Percentiles rank a stretch among this genome's conserved stretches.
Evolutionary conservation across 2,329 filamentous ascomycete species (phyloP).

Genomic region (Hypomyces perniciosus): DNA sequence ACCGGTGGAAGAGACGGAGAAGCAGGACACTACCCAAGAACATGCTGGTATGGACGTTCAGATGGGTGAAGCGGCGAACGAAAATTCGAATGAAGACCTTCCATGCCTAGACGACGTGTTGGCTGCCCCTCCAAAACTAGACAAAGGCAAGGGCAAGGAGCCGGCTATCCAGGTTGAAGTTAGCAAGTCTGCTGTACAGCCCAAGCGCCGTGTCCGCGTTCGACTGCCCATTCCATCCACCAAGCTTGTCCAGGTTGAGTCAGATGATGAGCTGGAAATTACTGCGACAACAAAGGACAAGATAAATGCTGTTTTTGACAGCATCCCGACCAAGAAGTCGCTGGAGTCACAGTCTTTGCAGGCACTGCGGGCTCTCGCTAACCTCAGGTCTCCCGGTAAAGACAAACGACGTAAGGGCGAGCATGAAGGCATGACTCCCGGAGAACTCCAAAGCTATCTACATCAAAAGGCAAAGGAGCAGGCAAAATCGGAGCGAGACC

Average conservation of each 20-base stretch:
- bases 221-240: conserved; percentile 37
- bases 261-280: conserved; percentile 62
- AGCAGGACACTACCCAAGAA: conserved; percentile 15
- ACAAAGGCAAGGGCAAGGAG: conserved; percentile 59
- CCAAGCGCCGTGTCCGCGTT: conserved; percentile 46
- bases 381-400: conserved; percentile 59
- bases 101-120: conserved; percentile 32
- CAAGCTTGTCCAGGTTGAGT: conserved; percentile 37
- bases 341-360: conserved; percentile 59
- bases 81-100: conserved; percentile 31
- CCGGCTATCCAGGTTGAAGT: conserved; percentile 14
- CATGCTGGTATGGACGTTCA: conserved; percentile 9
- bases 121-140: conserved; percentile 28
- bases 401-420: conserved; percentile 37
- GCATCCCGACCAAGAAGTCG: conserved; percentile 55
- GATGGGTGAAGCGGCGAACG: conserved; percentile 21
- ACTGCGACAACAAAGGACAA: conserved; percentile 43
- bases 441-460: conserved; percentile 63
- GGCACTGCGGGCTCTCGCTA: conserved; percentile 66
- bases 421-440: conserved; percentile 57
- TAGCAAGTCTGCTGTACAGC: conserved; percentile 22
- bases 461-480: conserved; percentile 71
- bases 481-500: conserved; percentile 68
- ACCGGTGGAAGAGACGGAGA: conserved; percentile 29
- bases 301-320: conserved; percentile 62